Conservation (phyloP, 2,329 filamentous ascomycete genomes). For the Alternaria angustiovoidea region DNA sequence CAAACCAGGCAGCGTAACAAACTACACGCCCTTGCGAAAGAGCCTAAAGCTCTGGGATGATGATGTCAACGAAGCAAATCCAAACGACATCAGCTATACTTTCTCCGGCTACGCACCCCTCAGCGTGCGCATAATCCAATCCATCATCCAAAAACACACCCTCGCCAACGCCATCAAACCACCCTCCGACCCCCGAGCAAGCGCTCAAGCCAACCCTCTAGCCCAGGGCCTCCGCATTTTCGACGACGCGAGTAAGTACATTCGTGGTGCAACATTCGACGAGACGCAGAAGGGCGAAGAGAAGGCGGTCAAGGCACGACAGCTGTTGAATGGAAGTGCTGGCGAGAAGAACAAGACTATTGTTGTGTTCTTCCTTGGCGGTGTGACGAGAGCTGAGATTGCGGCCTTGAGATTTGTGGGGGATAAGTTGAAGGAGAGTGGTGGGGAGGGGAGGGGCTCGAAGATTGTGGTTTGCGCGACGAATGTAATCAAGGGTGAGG, state of each 20-base stretch:
- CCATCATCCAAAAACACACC: constrained; percentile 88
- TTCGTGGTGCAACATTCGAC: constrained; percentile 88
- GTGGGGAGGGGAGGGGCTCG: constrained; percentile 74
- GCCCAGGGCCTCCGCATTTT: constrained; percentile 91
- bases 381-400: constrained; percentile 95
- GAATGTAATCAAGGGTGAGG: constrained; percentile 86
- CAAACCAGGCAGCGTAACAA: constrained; percentile 65
- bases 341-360: constrained; percentile 73
- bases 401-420: constrained; percentile 91
- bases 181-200: constrained; percentile 49
- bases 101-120: constrained; percentile 97
- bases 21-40: constrained; percentile 88
- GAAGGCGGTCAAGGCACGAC: constrained; percentile 86
- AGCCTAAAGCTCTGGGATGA: constrained; percentile 89
- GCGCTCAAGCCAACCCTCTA: constrained; percentile 61
- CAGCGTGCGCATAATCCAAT: constrained; percentile 89
- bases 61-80: constrained; percentile 93
- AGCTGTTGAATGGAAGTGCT: constrained; percentile 75
- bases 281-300: constrained; percentile 92
- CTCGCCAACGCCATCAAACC: constrained; percentile 67
- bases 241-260: constrained; percentile 88
- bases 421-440: constrained; percentile 73
- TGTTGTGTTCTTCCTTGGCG: constrained; percentile 97
- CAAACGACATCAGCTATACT: constrained; percentile 95
- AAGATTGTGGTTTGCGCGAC: constrained; percentile 89